Percentiles rank a stretch among this genome's conserved stretches.
Conservation (phyloP, 2,329 filamentous ascomycete species). For the Malbranchea cinnamomea region DNA sequence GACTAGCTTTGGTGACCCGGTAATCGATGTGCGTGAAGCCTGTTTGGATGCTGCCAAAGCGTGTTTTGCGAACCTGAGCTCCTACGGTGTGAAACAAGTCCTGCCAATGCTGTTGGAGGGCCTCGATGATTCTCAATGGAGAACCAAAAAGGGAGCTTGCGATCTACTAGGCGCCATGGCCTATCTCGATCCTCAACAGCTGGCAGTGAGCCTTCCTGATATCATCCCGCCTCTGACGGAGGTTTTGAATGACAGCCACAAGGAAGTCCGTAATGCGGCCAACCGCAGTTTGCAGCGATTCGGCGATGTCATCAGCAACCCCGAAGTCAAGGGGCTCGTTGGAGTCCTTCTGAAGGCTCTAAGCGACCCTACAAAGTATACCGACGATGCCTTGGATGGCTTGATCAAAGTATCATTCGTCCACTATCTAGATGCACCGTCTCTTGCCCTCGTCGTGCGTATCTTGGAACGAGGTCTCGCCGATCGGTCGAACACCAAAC, state of each 20-base stretch:
- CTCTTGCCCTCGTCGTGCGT: conserved; percentile 82
- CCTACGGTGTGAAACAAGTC: conserved; percentile 89
- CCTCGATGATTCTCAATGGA: conserved; percentile 90
- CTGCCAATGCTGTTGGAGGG: conserved; percentile 82
- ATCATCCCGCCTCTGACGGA: conserved; percentile 93
- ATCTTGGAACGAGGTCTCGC: conserved; percentile 85
- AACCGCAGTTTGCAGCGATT: conserved; percentile 96
- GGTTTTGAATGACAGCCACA: conserved; percentile 94
- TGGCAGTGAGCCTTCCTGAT: conserved; percentile 80
- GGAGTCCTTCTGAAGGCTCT: conserved; percentile 87
- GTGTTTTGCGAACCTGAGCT: conserved; percentile 84
- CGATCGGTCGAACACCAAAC: conserved; percentile 86
- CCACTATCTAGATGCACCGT: conserved; percentile 95
- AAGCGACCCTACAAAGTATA: conserved; percentile 94
- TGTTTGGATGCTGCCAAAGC: conserved; percentile 88
- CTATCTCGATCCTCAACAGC: conserved; percentile 88
- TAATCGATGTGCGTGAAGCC: conserved; percentile 77
- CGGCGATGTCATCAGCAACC: conserved; percentile 95
- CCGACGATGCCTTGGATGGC: conserved; percentile 81
- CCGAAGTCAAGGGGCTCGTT: conserved; percentile 87
- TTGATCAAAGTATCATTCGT: conserved; percentile 98
- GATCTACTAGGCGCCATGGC: conserved; percentile 97
- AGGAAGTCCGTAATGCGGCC: conserved; percentile 81
- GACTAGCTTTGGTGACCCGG: conserved; percentile 75
- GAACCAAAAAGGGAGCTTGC: conserved; percentile 95